Conservation (phyloP, 2,329 filamentous ascomycete species). For the Aspergillus calidoustus region DNA sequence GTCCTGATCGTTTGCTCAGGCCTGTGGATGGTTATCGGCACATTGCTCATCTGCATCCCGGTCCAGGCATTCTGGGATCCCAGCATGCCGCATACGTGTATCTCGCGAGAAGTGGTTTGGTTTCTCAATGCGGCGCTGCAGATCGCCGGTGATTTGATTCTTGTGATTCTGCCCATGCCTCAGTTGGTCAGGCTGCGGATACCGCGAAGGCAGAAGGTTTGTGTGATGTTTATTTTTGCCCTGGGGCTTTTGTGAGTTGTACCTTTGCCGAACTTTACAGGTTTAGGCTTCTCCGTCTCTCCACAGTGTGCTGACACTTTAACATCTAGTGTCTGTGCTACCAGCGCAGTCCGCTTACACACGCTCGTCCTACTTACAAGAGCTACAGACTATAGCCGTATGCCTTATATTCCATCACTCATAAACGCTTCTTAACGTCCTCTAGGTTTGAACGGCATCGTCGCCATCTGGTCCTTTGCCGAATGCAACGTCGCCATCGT, state of each 20-base stretch:
- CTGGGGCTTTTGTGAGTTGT: conserved; percentile 34
- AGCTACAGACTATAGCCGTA: conserved; percentile 29
- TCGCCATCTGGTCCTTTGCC: conserved; percentile 37
- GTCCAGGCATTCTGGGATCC: conserved; percentile 31
- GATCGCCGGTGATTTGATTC: conserved; percentile 31
- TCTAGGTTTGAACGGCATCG: conserved; percentile 24
- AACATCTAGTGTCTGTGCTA: conserved; percentile 32
- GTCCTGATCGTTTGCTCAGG: conserved; percentile 27
- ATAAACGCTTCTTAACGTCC: background rate
- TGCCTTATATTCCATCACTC: background rate
- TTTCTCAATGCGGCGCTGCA: conserved; percentile 35
- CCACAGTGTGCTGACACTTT: background rate
- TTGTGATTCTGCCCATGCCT: conserved; percentile 35
- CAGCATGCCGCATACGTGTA: conserved; percentile 19
- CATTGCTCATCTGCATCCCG: conserved; percentile 34
- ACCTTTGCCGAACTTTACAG: too few species aligned
- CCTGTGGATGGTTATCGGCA: conserved; percentile 35
- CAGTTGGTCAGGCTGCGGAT: conserved; percentile 29
- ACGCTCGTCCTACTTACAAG: conserved; percentile 23
- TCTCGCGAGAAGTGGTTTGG: conserved; percentile 30
- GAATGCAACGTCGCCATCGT: conserved; percentile 39
- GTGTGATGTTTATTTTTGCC: conserved; percentile 33
- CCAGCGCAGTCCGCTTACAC: conserved; percentile 32
- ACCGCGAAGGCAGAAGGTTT: conserved; percentile 28
- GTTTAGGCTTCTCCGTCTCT: background rate